phyloP scores from a whole-genome alignment of 2,329 filamentous ascomycete species.

The Colletotrichum paranaense region DNA sequence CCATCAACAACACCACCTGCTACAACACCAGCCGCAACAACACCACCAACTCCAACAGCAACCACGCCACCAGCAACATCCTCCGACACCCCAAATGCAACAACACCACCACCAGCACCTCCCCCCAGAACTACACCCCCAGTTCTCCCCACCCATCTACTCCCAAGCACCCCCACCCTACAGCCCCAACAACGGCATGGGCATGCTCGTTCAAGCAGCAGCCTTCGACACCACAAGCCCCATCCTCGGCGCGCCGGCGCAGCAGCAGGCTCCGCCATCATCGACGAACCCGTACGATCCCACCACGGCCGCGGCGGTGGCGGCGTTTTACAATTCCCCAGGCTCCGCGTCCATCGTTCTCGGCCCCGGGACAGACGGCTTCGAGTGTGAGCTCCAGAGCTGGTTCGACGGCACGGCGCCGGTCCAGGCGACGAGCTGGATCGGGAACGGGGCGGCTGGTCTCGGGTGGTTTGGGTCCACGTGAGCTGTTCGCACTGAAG shows the following conservation, averaged over 20 bases:
- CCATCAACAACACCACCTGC: constrained; percentile 18
- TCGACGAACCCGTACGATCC: constrained; percentile 40
- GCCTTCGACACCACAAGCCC: constrained; percentile 48
- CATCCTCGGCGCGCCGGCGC: not conserved
- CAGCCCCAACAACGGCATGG: constrained; percentile 48
- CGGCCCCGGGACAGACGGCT: constrained; percentile 55
- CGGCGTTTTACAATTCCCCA: constrained; percentile 30
- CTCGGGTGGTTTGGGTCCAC: constrained; percentile 28
- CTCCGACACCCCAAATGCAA: constrained; percentile 31
- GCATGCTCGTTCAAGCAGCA: constrained; percentile 53
- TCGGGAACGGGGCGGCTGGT: constrained; percentile 31
- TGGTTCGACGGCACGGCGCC: constrained; percentile 35
- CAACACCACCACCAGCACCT: not conserved
- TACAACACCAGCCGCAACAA: not conserved
- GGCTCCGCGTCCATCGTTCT: constrained; percentile 41
- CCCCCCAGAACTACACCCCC: constrained; percentile 29
- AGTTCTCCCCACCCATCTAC: constrained; percentile 33
- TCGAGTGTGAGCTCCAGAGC: constrained; percentile 55
- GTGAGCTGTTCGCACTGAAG: not conserved
- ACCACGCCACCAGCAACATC: constrained; percentile 8
- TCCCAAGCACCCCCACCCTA: constrained; percentile 36
- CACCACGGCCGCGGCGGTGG: constrained; percentile 4
- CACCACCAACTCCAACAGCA: constrained; percentile 26
- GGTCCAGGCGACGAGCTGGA: constrained; percentile 31
- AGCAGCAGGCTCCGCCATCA: not conserved